Base-by-base conservation (phyloP, 1,139 yeast genomes). In the Suhomyces kunorum region DNA sequence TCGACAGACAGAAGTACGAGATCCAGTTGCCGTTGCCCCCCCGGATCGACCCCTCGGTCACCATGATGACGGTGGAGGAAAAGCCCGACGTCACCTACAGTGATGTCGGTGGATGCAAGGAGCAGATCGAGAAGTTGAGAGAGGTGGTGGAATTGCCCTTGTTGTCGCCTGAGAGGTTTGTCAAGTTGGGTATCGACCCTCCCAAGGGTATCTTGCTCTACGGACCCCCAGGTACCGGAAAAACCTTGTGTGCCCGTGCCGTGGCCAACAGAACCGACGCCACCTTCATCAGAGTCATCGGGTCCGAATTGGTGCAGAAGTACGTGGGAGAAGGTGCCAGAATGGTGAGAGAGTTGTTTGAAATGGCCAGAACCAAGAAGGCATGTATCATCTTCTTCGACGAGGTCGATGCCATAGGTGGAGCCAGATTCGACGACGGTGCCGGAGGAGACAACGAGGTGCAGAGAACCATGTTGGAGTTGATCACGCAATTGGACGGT, bases 61-160 rank as follows among this genome's bases (percentile, higher is more conserved):
- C 98, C n/a, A 92, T 92, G 98, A 92, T 92, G 98, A 90, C 98
- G 1, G 98, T 92, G 38, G 98, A 92, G 64, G 98, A 92, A 63
- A 92, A 92, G 65, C 98, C 98, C 13, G 94, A 85, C 65, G 92
- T 85, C 26, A 85, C 94, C 9, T 85, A 85, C 59, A 79, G 86
- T 48, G 98, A 92, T 63, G 92, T 92, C 45, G 98, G 98, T 55
- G 98, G 98, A 20, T 88, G 96, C 64, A 92, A 92, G 69, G 98
- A 92, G 46, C 98, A 92, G 65, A 90, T 92, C 59, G 98, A 92
- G 62, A 92, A 92, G 68, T 76, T 92, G 53, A 79, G 98, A 61
- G 98, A 92, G 66, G 98, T 92, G 53, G 98, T 92, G 26, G 98
- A 92, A 65, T 74, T 92, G 60, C 98, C 98, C 34, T 71, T 92